Conservation (phyloP, 176 grass and related monocot species). For the Avena insularis region DNA sequence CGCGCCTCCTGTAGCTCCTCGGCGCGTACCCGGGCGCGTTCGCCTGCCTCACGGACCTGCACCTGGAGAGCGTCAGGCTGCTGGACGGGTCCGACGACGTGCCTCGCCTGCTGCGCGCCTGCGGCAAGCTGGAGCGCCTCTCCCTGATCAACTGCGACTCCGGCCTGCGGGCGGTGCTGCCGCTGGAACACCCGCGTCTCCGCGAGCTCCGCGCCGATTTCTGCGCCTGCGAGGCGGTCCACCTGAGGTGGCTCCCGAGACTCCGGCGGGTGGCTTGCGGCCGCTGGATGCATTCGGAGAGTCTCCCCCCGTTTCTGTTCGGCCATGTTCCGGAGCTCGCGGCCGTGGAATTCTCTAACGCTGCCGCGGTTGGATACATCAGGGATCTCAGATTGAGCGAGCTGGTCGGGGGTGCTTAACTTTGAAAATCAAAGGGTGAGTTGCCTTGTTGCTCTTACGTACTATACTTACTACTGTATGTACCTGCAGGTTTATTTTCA, state of each 20-base stretch:
- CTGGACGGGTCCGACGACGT: background rate
- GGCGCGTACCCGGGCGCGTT: background rate
- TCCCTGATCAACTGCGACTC: background rate
- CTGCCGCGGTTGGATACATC: background rate
- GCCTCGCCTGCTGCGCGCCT: background rate
- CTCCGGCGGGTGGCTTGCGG: background rate
- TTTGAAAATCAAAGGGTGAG: background rate
- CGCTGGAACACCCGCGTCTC: background rate
- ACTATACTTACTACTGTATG: too few species aligned
- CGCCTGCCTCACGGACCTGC: background rate
- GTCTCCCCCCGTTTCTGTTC: background rate
- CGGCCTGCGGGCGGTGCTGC: background rate
- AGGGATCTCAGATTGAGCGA: background rate
- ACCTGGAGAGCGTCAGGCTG: conserved; percentile 5
- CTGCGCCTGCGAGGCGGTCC: background rate
- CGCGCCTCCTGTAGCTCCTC: background rate
- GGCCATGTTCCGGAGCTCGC: background rate
- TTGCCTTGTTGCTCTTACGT: background rate
- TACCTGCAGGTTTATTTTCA: background rate
- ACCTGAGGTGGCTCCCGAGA: background rate
- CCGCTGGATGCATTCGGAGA: background rate
- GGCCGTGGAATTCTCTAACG: background rate
- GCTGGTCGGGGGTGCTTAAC: background rate
- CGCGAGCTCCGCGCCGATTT: background rate
- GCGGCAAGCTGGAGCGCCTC: conserved; percentile 2